phyloP scores from a whole-genome alignment of 257 asterid species.

The Nicotiana noctiflora region DNA sequence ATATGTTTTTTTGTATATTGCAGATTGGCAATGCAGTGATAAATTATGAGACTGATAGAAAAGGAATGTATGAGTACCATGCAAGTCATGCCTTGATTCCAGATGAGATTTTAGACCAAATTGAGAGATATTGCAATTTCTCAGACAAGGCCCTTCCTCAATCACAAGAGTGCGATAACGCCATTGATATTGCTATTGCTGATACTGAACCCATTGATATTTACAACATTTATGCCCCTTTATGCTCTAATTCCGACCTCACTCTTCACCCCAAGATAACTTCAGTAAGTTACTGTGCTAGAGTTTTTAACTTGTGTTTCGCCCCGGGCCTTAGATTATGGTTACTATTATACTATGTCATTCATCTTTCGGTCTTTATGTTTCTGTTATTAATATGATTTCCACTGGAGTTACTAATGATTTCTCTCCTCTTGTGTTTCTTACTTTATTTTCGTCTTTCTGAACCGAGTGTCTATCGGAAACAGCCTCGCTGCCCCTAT shows the following conservation, averaged over 20 bases:
- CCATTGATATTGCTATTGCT: not conserved
- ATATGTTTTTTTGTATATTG: not conserved
- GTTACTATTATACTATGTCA: too few relatives aligned
- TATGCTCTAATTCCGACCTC: conserved; percentile 8
- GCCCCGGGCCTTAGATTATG: too few relatives aligned
- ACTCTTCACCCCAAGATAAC: not conserved
- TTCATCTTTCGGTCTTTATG: too few relatives aligned
- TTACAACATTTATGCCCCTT: conserved; percentile 31
- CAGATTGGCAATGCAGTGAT: conserved; percentile 45
- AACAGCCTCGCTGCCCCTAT: too few relatives aligned
- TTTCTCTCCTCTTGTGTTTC: too few relatives aligned
- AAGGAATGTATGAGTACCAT: conserved; percentile 25
- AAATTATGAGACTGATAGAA: conserved; percentile 18
- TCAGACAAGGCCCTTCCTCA: conserved; percentile 8
- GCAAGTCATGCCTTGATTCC: conserved; percentile 35
- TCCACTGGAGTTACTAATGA: too few relatives aligned
- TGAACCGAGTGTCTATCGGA: too few relatives aligned
- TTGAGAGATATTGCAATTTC: conserved; percentile 25
- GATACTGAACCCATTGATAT: conserved; percentile 13
- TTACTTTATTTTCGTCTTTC: too few relatives aligned
- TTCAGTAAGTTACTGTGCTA: not conserved
- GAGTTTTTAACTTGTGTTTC: not conserved
- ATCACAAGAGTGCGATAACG: not conserved
- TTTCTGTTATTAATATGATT: too few relatives aligned
- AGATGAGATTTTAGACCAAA: conserved; percentile 23